A percentile compares a stretch with the other conserved stretches of the same genome.
phyloP scores from a whole-genome alignment of 176 grass and related monocot genomes.

The Oryza rufipogon region DNA sequence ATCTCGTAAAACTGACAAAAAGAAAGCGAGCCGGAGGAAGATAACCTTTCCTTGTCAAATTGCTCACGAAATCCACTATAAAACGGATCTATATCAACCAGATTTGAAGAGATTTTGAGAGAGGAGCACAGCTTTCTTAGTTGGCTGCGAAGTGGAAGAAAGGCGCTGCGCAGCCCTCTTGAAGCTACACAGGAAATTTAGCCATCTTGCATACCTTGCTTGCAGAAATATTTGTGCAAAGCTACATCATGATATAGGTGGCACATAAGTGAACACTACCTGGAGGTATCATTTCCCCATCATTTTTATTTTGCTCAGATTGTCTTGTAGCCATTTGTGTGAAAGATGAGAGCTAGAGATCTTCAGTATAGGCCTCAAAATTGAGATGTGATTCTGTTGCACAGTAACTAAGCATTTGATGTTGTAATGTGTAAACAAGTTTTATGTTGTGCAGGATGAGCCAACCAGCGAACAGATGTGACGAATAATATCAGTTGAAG shows the following conservation, averaged over 20 bases:
- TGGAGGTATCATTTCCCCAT: not conserved
- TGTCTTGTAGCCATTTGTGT: not conserved
- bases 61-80: no score
- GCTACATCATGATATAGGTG: not conserved
- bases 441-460: conserved; percentile 45
- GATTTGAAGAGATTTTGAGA: not conserved
- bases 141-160: not conserved
- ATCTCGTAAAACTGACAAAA: not conserved
- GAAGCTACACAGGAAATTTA: not conserved
- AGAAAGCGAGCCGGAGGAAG: no score
- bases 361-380: not conserved
- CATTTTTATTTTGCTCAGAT: not conserved
- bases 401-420: not conserved
- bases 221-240: not conserved
- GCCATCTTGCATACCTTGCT: not conserved
- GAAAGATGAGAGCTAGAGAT: not conserved
- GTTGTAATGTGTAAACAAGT: not conserved
- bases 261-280: not conserved
- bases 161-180: not conserved
- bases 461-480: conserved; percentile 67
- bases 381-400: conserved; percentile 7
- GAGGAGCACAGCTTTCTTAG: no score
- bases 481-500: conserved; percentile 68
- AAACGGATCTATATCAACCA: no score
- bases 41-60: no score